Conservation (phyloP, 2,329 filamentous ascomycete species). For the Ceratocystis destructans region DNA sequence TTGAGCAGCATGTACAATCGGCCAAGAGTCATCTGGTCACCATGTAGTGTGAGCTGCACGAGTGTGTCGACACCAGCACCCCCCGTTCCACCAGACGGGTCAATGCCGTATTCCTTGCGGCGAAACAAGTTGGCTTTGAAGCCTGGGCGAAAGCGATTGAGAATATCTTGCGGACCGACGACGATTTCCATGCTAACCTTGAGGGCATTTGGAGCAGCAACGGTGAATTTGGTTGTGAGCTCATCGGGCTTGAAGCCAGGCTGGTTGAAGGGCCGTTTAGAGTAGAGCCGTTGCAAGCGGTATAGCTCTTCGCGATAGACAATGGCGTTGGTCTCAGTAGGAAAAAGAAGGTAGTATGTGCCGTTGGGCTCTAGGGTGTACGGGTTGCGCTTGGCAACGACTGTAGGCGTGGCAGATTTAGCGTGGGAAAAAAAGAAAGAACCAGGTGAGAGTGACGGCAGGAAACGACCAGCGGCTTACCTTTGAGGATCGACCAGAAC, state of each 20-base stretch:
- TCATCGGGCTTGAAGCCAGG: not conserved
- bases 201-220: slow-evolving; percentile 18
- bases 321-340: slow-evolving; percentile 41
- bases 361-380: slow-evolving; percentile 48
- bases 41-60: slow-evolving; percentile 25
- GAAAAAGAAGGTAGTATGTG: slow-evolving; percentile 58
- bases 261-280: slow-evolving; percentile 32
- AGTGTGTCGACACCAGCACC: slow-evolving; percentile 20
- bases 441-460: not conserved
- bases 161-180: slow-evolving; percentile 13
- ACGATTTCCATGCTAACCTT: slow-evolving; percentile 19
- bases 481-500: slow-evolving; percentile 47
- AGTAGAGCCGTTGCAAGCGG: slow-evolving; percentile 26
- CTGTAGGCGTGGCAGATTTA: slow-evolving; percentile 24
- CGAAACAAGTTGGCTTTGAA: slow-evolving; percentile 18
- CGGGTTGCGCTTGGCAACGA: slow-evolving; percentile 51
- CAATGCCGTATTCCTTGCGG: slow-evolving; percentile 15
- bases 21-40: slow-evolving; percentile 24
- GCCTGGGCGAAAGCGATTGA: slow-evolving; percentile 17
- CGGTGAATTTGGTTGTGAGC: slow-evolving; percentile 18
- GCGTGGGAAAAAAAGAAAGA: not conserved
- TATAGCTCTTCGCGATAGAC: slow-evolving; percentile 39
- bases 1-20: slow-evolving; percentile 29
- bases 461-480: slow-evolving; percentile 25
- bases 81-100: slow-evolving; percentile 1